Conservation (phyloP, 1,284 basidiomycete genomes). For the Leccinum variabile region DNA sequence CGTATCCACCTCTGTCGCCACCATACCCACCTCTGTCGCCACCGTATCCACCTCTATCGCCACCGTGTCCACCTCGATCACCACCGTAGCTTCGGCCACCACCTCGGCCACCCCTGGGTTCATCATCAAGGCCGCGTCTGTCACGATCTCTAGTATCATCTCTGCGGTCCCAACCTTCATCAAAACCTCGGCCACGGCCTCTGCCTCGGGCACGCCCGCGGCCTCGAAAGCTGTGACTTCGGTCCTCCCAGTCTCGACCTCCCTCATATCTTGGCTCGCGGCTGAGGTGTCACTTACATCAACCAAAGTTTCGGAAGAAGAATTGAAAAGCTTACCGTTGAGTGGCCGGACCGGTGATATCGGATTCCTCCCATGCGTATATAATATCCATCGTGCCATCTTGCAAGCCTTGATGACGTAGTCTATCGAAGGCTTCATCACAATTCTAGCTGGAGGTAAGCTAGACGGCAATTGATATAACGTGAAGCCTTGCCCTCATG, state of each 20-base stretch:
- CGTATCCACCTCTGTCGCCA: conserved; percentile 31
- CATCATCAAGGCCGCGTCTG: conserved; percentile 47
- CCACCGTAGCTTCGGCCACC: conserved; percentile 38
- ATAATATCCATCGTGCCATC: conserved; percentile 87
- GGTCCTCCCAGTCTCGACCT: conserved; percentile 51
- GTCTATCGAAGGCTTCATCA: conserved; percentile 75
- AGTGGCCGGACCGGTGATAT: conserved; percentile 39
- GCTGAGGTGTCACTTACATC: conserved; percentile 14
- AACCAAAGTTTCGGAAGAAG: conserved; percentile 1
- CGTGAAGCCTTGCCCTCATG: conserved; percentile 57
- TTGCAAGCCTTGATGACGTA: conserved; percentile 76
- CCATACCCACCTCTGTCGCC: background rate
- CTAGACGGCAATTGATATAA: background rate
- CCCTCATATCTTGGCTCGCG: conserved; percentile 36
- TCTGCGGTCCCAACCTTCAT: conserved; percentile 47
- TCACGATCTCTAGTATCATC: conserved; percentile 50
- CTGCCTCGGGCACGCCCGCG: conserved; percentile 39
- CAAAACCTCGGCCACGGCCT: conserved; percentile 37
- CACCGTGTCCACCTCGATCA: conserved; percentile 10
- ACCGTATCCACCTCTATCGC: too few relatives aligned
- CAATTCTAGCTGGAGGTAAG: conserved; percentile 52
- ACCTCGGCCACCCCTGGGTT: conserved; percentile 41
- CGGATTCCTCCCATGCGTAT: conserved; percentile 81
- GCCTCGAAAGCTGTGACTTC: conserved; percentile 37
- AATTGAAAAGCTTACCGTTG: conserved; percentile 30